A percentile compares a stretch with the other conserved stretches of the same genome.
phyloP scores from a whole-genome alignment of 139 green algal genomes.

The Coelastrella sp. region DNA sequence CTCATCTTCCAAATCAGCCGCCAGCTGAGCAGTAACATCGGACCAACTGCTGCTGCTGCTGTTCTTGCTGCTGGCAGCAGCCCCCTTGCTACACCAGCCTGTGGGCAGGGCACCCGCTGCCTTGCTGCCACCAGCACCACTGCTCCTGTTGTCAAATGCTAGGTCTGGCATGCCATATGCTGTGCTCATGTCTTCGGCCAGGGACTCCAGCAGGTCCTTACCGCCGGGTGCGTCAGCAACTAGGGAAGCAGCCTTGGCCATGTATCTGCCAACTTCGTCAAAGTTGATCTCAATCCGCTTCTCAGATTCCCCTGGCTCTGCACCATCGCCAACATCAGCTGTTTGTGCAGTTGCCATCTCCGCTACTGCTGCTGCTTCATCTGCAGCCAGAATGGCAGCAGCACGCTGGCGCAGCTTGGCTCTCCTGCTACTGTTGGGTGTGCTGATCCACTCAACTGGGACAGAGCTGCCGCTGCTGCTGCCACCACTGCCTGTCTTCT shows the following conservation, averaged over 20 bases:
- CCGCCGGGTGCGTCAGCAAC: too few relatives aligned
- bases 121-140: not conserved
- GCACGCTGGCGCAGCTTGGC: not conserved
- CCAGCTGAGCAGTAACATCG: conserved; percentile 2
- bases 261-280: too few relatives aligned
- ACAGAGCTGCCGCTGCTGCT: conserved; percentile 8
- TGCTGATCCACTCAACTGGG: conserved; percentile 34
- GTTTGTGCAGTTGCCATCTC: not conserved
- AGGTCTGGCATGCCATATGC: too few relatives aligned
- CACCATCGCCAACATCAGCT: too few relatives aligned
- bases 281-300: too few relatives aligned
- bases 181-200: too few relatives aligned
- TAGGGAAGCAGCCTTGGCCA: too few relatives aligned
- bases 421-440: not conserved
- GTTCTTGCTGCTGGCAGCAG: not conserved
- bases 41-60: not conserved
- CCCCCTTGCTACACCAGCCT: not conserved
- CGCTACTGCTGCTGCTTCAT: not conserved
- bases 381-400: not conserved
- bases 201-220: too few relatives aligned
- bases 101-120: not conserved
- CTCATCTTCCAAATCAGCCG: conserved; percentile 25
- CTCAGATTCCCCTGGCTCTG: too few relatives aligned
- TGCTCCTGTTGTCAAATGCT: not conserved
- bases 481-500: not conserved